A percentile compares a stretch with the other conserved stretches of the same genome.
phyloP scores from a whole-genome alignment of 768 basidiomycete species.

The Boletus insuetus region DNA sequence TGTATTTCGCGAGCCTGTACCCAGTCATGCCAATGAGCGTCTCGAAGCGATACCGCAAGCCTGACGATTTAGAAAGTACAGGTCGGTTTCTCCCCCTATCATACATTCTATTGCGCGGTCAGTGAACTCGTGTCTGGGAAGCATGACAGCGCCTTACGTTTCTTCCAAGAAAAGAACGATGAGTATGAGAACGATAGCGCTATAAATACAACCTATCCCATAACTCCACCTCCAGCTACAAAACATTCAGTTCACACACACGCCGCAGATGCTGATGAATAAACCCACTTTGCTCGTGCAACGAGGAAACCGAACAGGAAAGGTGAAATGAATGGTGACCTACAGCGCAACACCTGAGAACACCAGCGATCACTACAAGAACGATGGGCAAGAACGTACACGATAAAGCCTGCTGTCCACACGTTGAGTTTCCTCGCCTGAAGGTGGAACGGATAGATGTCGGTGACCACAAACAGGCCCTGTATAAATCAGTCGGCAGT shows the following conservation, averaged over 20 bases:
- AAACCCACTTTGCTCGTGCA: slow-evolving; percentile 24
- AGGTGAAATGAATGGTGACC: slow-evolving; percentile 29
- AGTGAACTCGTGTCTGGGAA: neutral
- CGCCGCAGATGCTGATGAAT: no score
- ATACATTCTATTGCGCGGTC: slow-evolving; percentile 37
- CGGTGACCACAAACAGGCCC: slow-evolving; percentile 47
- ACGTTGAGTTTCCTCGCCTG: slow-evolving; percentile 51
- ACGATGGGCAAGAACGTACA: slow-evolving; percentile 43
- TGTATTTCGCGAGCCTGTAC: slow-evolving; percentile 41
- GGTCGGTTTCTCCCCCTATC: slow-evolving; percentile 43
- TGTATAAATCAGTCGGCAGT: slow-evolving; percentile 5
- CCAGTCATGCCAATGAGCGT: slow-evolving; percentile 51
- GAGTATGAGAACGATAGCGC: slow-evolving; percentile 41
- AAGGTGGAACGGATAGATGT: slow-evolving; percentile 53
- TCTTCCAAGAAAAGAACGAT: slow-evolving; percentile 50
- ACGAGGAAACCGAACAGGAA: slow-evolving; percentile 30
- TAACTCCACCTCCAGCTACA: slow-evolving; percentile 52
- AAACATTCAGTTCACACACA: neutral
- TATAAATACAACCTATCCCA: slow-evolving; percentile 49
- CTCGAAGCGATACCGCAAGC: slow-evolving; percentile 41
- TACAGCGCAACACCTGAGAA: slow-evolving; percentile 26
- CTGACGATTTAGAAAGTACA: slow-evolving; percentile 23
- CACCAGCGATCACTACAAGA: slow-evolving; percentile 22
- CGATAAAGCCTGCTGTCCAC: slow-evolving; percentile 54
- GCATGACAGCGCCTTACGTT: slow-evolving; percentile 35